Evolutionary conservation across 345 rosid genomes (phyloP), one percentile per base, ranked within the genome.

Genomic region (Pugionium dolabratum): DNA sequence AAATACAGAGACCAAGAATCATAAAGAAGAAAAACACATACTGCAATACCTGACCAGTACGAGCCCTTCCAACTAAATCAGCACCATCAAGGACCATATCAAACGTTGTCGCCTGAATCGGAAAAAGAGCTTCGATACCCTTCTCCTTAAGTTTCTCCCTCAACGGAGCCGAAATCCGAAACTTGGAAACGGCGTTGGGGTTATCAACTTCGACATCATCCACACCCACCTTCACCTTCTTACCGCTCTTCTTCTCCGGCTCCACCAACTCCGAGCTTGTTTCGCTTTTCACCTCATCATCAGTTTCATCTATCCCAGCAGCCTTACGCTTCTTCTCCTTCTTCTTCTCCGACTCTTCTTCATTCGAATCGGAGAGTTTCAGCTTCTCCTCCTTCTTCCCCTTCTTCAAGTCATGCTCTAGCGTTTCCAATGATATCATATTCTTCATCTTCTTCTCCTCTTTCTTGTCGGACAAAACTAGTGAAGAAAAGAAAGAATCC

Each of bases 41-140:
- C 0, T 18, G 18, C 10, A 27, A 33, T 77, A 91, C 97, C 93
- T 91, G 97, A 59, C 97, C 97, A 44, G 97, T 94, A 6, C 99
- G 92, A 6, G 99, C 97, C 1, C 97, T 78, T 5, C 99, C 97
- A 42, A 94, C 96, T 79, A 94, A 79, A 70, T 94, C 99, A 62
- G 75, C 79, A 7, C 97, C 97, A 43, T 82, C 84, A 4, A 85
- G 81, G 73, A 94, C 64, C 75, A 78, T 86, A 53, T 82, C 78
- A 61, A 91, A 94, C 2, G 97, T 94, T 62, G 68, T 76, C 26
- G 99, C 99, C 69, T 88, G 96, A 78, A 94, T 91, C 1, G 96
- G 97, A 49, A 94, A 94, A 74, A 91, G 72, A 0, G 89, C 65
- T 79, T 83, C 91, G 6, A 94, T 94, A 60, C 90, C 93, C 55